These are phyloP conservation scores for Jamesozyma spencerorum DNA, from an alignment of 805 yeast genomes.

Conservation along the genomic window DNA sequence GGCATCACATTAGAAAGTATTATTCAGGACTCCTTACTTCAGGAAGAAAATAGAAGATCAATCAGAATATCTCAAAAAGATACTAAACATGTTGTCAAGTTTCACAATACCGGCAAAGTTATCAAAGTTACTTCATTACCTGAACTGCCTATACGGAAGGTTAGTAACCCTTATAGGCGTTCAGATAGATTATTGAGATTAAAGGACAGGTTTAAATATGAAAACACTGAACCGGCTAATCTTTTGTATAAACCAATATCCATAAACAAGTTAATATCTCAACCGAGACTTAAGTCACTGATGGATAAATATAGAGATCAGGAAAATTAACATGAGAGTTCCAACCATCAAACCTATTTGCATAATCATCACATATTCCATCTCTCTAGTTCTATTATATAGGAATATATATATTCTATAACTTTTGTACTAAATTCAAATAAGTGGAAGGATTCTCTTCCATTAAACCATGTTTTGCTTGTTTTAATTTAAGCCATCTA, in stretches of 20 bases:
- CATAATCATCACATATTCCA: background rate
- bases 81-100: background rate
- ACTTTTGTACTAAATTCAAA: slow-evolving; percentile 5
- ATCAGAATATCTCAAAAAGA: background rate
- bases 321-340: too few species aligned
- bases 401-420: too few species aligned
- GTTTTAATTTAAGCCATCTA: slow-evolving; percentile 58
- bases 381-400: too few species aligned
- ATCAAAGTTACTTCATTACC: background rate
- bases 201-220: slow-evolving; percentile 3
- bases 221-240: background rate
- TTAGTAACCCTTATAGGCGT: slow-evolving; percentile 1
- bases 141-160: slow-evolving; percentile 1
- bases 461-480: slow-evolving; percentile 49
- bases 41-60: background rate
- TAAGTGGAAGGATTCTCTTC: slow-evolving; percentile 36
- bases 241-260: background rate
- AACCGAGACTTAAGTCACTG: background rate
- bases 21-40: background rate
- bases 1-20: slow-evolving; percentile 1
- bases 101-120: background rate
- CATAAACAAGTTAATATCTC: background rate
- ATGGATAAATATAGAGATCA: too few species aligned
- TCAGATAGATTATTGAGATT: slow-evolving; percentile 3
- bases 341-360: too few species aligned